Conservation (phyloP, 306 rosid species). For the Astragalus membranaceus region DNA sequence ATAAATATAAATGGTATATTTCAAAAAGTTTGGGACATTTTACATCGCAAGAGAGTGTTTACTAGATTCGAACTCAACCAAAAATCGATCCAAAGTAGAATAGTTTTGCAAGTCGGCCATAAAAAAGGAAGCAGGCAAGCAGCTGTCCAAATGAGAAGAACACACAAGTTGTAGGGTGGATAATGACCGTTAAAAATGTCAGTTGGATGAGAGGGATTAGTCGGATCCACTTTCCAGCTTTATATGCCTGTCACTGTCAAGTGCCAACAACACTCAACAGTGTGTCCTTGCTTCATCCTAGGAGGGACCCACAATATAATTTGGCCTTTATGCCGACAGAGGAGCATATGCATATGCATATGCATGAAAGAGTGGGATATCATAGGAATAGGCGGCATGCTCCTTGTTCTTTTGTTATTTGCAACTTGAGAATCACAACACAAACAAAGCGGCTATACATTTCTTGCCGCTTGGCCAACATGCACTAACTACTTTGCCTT, state of each 20-base stretch:
- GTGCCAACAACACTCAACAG: background rate
- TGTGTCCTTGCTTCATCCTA: background rate
- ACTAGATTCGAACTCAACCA: too few relatives aligned
- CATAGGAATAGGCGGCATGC: background rate
- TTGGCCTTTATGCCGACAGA: conserved; percentile 38
- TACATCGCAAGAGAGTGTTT: too few relatives aligned
- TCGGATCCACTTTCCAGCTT: background rate
- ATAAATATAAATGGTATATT: too few relatives aligned
- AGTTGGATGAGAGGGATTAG: too few relatives aligned
- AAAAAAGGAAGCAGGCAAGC: too few relatives aligned
- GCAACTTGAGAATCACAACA: conserved; percentile 7
- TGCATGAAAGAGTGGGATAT: conserved; percentile 4
- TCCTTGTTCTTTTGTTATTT: background rate
- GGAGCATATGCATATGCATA: background rate
- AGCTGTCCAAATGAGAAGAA: too few relatives aligned
- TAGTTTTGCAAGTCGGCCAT: too few relatives aligned
- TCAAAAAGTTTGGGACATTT: too few relatives aligned
- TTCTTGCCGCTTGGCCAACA: conserved; percentile 25
- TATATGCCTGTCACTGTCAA: background rate
- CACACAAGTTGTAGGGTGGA: too few relatives aligned
- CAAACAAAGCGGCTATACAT: background rate
- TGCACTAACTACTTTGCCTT: background rate
- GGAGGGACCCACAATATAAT: background rate
- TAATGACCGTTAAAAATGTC: too few relatives aligned
- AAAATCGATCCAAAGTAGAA: too few relatives aligned